These are phyloP conservation scores for Ophiostoma novo-ulmi DNA, from an alignment of 2,329 filamentous ascomycete species.

Conservation along the genomic window DNA sequence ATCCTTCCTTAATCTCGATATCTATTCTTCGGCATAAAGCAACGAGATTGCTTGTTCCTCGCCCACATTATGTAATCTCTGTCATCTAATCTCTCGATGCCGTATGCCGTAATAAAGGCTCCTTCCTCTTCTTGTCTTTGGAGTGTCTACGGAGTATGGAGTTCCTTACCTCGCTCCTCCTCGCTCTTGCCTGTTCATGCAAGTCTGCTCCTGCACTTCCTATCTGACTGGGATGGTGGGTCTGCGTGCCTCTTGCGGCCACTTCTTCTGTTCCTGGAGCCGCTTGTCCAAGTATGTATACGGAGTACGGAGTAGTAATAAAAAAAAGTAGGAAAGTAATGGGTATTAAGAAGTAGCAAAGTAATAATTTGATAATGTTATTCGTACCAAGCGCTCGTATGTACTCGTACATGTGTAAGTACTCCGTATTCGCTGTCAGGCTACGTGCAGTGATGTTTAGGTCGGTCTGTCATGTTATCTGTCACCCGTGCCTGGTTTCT, in stretches of 20 bases:
- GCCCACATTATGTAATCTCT: slow-evolving; percentile 9
- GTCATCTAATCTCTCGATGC: background rate
- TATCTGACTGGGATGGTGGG: slow-evolving; percentile 9
- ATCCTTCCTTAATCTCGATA: background rate
- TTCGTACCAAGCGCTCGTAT: background rate
- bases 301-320: slow-evolving; percentile 14
- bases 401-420: slow-evolving; percentile 3
- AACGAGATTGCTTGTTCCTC: background rate
- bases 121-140: background rate
- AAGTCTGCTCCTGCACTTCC: background rate
- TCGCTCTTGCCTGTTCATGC: background rate
- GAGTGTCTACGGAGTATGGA: background rate
- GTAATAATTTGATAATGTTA: background rate
- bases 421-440: background rate
- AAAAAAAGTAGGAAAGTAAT: background rate
- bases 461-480: background rate
- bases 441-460: background rate
- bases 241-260: slow-evolving; percentile 6
- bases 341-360: background rate
- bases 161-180: background rate
- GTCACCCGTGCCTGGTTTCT: background rate
- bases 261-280: slow-evolving; percentile 1
- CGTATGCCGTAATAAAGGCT: background rate
- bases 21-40: background rate
- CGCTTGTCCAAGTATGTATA: slow-evolving; percentile 21